Evolutionary conservation across 768 basidiomycete genomes (phyloP), one percentile per base, ranked within the genome.

Genomic region (Gloeostereum incarnatum): DNA sequence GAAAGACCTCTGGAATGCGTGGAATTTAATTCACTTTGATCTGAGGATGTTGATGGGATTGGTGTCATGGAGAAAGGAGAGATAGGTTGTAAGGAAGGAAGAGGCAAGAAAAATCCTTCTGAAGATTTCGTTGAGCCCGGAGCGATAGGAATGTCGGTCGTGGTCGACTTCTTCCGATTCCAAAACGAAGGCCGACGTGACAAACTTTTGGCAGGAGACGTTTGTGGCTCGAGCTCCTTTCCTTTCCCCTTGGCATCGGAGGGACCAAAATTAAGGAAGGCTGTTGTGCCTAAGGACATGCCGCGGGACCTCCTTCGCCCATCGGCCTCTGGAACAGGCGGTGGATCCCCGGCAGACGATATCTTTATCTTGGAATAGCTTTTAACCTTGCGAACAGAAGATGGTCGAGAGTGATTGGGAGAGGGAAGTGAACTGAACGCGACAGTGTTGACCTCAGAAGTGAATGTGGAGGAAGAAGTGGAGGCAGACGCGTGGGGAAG

Each of bases 161-260:
- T 46, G 6, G 55, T 51, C 11, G 55, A 43, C 41, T 72, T 66
- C 57, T 65, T 77, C 42, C 73, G 69, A 32, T 8, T 7, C 81
- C 81, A 85, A 49, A 84, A 83, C 5, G 83, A 85, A 7, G 75
- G 49, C 52, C 74, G 75, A 36, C 79, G 72, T 8, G 68, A 57
- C 22, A 80, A 45, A 3, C 63, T 49, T 27, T 66, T 71, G 5
- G 66, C 54, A 14, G 58, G 44, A 5, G 53, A 44, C 20, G 47
- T 23, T 27, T 45, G 54, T 43, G 43, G 47, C 27, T 56, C 59
- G 14, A 55, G 54, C 31, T 66, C 64, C 36, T 65, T 64, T n/a
- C 58, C 63, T 41, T 71, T 73, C 9, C 61, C 65, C 47, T 76
- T 76, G 8, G 52, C 38, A 18, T 69, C 60, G 5, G 60, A 41